Conservation (phyloP, 176 grass and related monocot species). For the Paspalum notatum region DNA sequence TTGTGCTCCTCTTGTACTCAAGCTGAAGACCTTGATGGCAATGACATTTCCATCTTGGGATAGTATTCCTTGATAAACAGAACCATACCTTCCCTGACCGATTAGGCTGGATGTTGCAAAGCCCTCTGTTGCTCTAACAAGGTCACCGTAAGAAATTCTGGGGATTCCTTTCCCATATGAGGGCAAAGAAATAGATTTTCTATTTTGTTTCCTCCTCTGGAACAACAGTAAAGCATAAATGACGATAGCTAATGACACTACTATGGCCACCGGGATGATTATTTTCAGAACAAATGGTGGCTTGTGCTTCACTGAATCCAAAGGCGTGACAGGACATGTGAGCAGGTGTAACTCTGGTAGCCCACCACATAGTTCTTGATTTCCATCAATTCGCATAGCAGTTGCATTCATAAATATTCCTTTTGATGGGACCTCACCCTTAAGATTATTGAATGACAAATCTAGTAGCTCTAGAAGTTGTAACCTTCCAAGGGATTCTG, state of each 20-base stretch:
- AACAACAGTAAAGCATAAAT: too few relatives aligned
- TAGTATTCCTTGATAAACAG: constrained; percentile 31
- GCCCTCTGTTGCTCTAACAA: constrained; percentile 27
- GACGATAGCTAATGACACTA: neutral
- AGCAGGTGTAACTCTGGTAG: neutral
- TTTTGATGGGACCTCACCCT: too few relatives aligned
- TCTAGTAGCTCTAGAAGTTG: too few relatives aligned
- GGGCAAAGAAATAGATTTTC: neutral
- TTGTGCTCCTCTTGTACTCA: neutral
- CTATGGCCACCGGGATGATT: neutral
- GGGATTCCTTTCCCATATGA: neutral
- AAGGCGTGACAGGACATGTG: neutral
- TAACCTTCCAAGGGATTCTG: too few relatives aligned
- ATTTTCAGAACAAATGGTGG: neutral
- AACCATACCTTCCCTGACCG: constrained; percentile 13
- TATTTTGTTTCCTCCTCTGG: neutral
- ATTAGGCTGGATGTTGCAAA: constrained; percentile 27
- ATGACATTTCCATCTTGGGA: neutral
- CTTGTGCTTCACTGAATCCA: neutral
- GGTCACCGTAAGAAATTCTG: constrained; percentile 4
- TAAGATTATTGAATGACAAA: too few relatives aligned
- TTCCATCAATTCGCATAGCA: too few relatives aligned
- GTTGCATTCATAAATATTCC: too few relatives aligned
- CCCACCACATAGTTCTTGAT: too few relatives aligned
- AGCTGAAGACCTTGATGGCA: constrained; percentile 32